Evolutionary conservation across 106 monocot genomes (phyloP).

Genomic region (Dendrobium officinale): DNA sequence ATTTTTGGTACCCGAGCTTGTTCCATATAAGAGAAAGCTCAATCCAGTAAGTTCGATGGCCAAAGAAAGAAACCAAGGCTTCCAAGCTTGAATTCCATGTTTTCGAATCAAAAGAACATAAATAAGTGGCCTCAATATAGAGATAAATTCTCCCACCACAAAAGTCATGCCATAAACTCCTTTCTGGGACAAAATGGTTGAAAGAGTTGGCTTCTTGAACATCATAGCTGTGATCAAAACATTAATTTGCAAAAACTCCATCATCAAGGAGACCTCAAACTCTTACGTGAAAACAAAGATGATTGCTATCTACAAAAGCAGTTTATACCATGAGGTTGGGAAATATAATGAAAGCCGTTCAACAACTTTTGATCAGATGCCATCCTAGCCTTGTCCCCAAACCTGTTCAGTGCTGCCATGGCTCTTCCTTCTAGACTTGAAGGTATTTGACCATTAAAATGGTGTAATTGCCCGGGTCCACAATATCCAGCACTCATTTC

Average conservation of each 20-base stretch:
- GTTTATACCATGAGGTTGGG: constrained; percentile 31
- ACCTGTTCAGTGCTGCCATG: constrained; percentile 57
- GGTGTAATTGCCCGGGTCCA: constrained; percentile 13
- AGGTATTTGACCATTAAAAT: constrained; percentile 28
- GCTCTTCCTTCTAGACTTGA: constrained; percentile 64
- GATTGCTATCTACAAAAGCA: not conserved
- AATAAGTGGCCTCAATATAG: constrained; percentile 69
- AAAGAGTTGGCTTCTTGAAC: constrained; percentile 41
- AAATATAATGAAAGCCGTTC: constrained; percentile 10
- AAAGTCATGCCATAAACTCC: constrained; percentile 58
- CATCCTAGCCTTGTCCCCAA: constrained; percentile 73
- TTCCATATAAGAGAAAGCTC: constrained; percentile 45
- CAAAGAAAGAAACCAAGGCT: constrained; percentile 80
- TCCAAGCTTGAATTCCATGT: constrained; percentile 73
- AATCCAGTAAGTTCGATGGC: constrained; percentile 66
- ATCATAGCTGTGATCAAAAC: constrained; percentile 25
- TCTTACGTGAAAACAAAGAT: not conserved
- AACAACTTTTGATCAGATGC: constrained; percentile 25
- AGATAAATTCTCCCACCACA: constrained; percentile 60
- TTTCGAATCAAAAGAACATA: constrained; percentile 84
- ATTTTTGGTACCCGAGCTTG: constrained; percentile 18
- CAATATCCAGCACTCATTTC: constrained; percentile 18
- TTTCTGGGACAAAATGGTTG: constrained; percentile 53
- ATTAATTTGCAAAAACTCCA: not conserved
- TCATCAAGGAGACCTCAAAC: not conserved